These are phyloP conservation scores for Nakazawaea ernobii DNA, from an alignment of 805 yeast genomes.

Conservation along the genomic window DNA sequence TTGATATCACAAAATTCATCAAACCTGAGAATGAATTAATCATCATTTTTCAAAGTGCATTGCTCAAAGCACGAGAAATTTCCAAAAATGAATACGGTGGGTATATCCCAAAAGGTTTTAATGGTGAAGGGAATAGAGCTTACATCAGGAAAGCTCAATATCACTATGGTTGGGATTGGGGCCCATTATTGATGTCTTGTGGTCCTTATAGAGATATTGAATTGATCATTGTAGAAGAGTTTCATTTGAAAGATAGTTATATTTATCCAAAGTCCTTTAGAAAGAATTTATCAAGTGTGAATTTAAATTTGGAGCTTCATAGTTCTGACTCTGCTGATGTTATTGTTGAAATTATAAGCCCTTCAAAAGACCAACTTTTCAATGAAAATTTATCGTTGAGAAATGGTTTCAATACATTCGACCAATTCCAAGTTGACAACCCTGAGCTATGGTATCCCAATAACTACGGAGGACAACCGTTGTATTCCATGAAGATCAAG, in stretches of 20 bases:
- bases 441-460: slow-evolving; percentile 38
- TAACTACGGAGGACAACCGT: slow-evolving; percentile 30
- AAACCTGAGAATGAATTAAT: slow-evolving; percentile 25
- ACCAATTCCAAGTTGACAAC: slow-evolving; percentile 7
- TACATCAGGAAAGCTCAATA: slow-evolving; percentile 47
- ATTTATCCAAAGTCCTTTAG: background rate
- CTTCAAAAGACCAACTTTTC: background rate
- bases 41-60: slow-evolving; percentile 34
- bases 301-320: background rate
- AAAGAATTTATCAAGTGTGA: background rate
- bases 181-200: slow-evolving; percentile 37
- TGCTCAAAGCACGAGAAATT: slow-evolving; percentile 26
- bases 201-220: slow-evolving; percentile 37
- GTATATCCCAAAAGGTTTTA: slow-evolving; percentile 24
- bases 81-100: slow-evolving; percentile 23
- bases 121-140: slow-evolving; percentile 38
- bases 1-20: slow-evolving; percentile 20
- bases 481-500: slow-evolving; percentile 23
- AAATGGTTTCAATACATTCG: background rate
- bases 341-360: slow-evolving; percentile 11
- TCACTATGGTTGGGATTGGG: slow-evolving; percentile 59
- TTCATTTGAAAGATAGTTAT: slow-evolving; percentile 11
- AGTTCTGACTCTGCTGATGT: slow-evolving; percentile 12
- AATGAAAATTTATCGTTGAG: background rate
- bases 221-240: slow-evolving; percentile 19